Evolutionary conservation across 2,329 filamentous ascomycete genomes (phyloP), one percentile per base, ranked within the genome.

Genomic region (Xylaria hypoxylon): DNA sequence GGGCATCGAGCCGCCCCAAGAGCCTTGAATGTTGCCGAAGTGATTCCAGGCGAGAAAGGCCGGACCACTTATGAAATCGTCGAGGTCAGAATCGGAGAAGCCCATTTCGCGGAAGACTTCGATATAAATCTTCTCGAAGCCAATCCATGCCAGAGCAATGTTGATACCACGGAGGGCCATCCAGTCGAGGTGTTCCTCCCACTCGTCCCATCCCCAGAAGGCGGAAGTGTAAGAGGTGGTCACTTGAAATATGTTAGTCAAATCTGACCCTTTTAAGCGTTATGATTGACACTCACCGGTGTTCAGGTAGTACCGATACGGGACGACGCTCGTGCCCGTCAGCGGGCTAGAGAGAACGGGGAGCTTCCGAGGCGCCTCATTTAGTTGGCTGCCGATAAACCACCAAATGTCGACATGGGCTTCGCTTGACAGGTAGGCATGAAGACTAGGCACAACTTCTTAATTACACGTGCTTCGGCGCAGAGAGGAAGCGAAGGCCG

Each of bases 181-280:
- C 69, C 69, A 71, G 40, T 71, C 69, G 3, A 71, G 67, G 17
- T 71, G 69, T 11, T 69, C 58, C 42, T 69, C 64, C 69, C 69
- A 71, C 42, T 71, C 53, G 2, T 68, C 51, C 69, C 69, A 71
- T 31, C 59, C 52, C 69, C 69, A 71, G 58, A 69, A 71, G 5
- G 67, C 67, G 15, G 47, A 57, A 3, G 67, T 71, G 47, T 71
- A 71, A 44, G 69, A 71, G 15, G 67, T 69, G 6, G 69, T 71
- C 52, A 71, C 68, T 70, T 2, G 17, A 52, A 22, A n/a, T 15
- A n/a, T n/a, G 35, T 69, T 55, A 70, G 64, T 40, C n/a, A 17
- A 57, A n/a, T 1, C 1, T 3, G 6, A 33, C 7, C 5, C 13
- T 0, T 42, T 22, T 47, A 17, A n/a, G 19, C 11, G 4, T 13